Evolutionary conservation across 306 rosid species (phyloP), one percentile per base, ranked within the genome.

Genomic region (Corylus heterophylla): DNA sequence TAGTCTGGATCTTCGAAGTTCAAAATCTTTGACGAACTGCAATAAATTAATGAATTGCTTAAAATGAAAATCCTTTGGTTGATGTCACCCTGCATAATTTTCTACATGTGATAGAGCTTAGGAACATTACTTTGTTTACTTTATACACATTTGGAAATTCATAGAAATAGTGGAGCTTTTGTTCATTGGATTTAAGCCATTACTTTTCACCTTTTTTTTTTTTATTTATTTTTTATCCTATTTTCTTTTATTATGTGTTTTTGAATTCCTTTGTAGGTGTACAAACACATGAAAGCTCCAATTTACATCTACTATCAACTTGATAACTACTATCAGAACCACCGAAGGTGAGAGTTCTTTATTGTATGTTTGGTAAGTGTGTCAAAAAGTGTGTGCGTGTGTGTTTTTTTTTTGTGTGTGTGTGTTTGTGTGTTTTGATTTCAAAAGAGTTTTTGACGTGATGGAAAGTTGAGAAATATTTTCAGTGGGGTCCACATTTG

Each of bases 301-400:
- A 89, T 92, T 84, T 85, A 87, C 77, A 81, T 92, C 75, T 95
- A 95, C 81, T 95, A 92, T 79, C 98, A 95, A 74, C 97, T 92
- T 77, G 97, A 95, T 86, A 90, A 95, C 90, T 95, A 85, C 89
- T 95, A 90, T 87, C 98, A 95, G 75, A 95, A 91, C 87, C 98
- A 95, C 75, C 90, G 98, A 61, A 82, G 98, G 98, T 95, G 82
- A 88, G 86, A 55, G 54, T 51, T 82, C 81, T 81, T 79, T 54
- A 27, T 59, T 69, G 64, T 76, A 73, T 35, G 79, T 50, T 29
- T 69, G 72, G 58, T 49, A 56, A 50, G 63, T 48, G 59, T 73
- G 79, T 54, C 52, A 56, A 67, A 54, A 49, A 12, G 52, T 4
- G 13, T 10, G 13, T 29, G 31, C 2, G 31, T 29, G 31, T 29